phyloP scores from a whole-genome alignment of 164 flowering plant species.

The Amborella trichopoda region DNA sequence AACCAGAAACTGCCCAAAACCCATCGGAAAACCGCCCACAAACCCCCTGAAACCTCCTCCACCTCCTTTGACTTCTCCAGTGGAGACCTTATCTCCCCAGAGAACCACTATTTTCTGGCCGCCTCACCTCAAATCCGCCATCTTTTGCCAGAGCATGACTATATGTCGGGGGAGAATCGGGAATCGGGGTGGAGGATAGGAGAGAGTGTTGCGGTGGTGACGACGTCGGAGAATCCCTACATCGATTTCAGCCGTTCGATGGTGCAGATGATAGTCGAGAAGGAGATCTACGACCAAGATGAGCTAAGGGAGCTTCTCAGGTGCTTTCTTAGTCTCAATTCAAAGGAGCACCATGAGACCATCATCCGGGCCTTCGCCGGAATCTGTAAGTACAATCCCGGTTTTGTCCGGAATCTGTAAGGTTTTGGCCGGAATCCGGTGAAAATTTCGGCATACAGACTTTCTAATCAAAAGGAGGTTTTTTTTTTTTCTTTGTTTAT shows the following conservation, averaged over 20 bases:
- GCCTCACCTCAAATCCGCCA: too few species aligned
- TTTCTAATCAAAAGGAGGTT: too few species aligned
- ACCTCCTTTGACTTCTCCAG: not conserved
- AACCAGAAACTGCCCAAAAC: too few species aligned
- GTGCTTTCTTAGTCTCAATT: conserved; percentile 50
- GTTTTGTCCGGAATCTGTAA: too few species aligned
- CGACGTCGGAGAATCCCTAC: conserved; percentile 58
- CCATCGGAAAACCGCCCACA: conserved; percentile 4
- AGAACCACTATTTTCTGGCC: conserved; percentile 5
- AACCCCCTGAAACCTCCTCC: conserved; percentile 6
- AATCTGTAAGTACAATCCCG: too few species aligned
- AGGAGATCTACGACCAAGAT: conserved; percentile 34
- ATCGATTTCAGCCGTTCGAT: conserved; percentile 56
- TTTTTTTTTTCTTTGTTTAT: too few species aligned
- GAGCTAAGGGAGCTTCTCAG: conserved; percentile 47
- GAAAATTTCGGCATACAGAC: too few species aligned
- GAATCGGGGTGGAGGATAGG: conserved; percentile 18
- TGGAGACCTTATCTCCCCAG: conserved; percentile 6
- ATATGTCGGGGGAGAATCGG: conserved; percentile 7
- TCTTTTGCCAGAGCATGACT: too few species aligned
- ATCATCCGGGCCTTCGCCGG: conserved; percentile 46
- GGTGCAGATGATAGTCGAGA: conserved; percentile 68
- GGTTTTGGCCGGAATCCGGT: too few species aligned
- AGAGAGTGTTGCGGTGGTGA: conserved; percentile 50
- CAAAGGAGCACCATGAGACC: conserved; percentile 40